These are phyloP conservation scores for Zasmidium cellare DNA, from an alignment of 2,329 filamentous ascomycete genomes.

Conservation along the genomic window DNA sequence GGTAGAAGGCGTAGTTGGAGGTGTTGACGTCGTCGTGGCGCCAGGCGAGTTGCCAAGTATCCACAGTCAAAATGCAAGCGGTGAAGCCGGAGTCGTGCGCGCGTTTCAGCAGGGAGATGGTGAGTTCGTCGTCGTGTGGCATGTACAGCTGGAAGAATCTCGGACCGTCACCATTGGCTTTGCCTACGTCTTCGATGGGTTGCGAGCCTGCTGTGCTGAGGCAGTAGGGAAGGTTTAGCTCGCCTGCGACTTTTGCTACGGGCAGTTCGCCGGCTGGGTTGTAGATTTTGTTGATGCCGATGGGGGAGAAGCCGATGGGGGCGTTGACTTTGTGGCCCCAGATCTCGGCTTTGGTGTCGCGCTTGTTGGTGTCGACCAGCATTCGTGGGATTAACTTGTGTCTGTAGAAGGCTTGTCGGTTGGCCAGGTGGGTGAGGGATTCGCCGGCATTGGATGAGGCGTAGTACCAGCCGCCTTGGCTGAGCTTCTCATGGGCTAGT, in stretches of 20 bases:
- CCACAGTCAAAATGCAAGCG: slow-evolving; percentile 61
- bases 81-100: slow-evolving; percentile 57
- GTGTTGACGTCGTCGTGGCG: slow-evolving; percentile 58
- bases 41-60: slow-evolving; percentile 66
- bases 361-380: slow-evolving; percentile 61
- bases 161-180: slow-evolving; percentile 53
- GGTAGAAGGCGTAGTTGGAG: slow-evolving; percentile 64
- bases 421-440: slow-evolving; percentile 56
- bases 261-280: slow-evolving; percentile 58
- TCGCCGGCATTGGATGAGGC: slow-evolving; percentile 59
- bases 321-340: slow-evolving; percentile 62
- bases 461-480: slow-evolving; percentile 60
- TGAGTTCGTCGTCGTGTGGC: slow-evolving; percentile 63
- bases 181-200: slow-evolving; percentile 59
- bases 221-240: slow-evolving; percentile 60
- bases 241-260: slow-evolving; percentile 61
- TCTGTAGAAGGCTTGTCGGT: slow-evolving; percentile 64
- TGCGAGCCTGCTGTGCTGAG: slow-evolving; percentile 59
- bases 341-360: slow-evolving; percentile 58
- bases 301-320: slow-evolving; percentile 64
- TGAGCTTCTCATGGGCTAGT: slow-evolving; percentile 57
- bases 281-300: slow-evolving; percentile 68
- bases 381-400: slow-evolving; percentile 63
- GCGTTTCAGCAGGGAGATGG: slow-evolving; percentile 56
- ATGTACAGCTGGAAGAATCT: slow-evolving; percentile 66